These are phyloP conservation scores for Kodamaea leandrae DNA, from an alignment of 805 yeast genomes.

Conservation along the genomic window DNA sequence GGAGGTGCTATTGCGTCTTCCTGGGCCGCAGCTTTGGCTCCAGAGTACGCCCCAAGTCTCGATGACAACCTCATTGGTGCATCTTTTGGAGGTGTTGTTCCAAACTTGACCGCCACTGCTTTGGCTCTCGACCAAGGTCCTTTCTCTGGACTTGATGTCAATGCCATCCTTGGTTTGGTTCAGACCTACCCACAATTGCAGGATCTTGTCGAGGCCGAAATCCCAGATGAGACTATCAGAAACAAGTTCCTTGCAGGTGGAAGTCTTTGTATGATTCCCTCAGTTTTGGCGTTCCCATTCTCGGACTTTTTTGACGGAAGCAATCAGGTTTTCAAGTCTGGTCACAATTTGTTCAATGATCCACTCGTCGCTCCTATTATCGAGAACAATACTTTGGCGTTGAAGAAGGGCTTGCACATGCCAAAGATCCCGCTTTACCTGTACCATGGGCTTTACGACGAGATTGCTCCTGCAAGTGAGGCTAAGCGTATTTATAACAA, in stretches of 20 bases:
- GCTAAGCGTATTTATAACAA: constrained; percentile 9
- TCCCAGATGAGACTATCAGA: neutral
- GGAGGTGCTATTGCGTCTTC: constrained; percentile 38
- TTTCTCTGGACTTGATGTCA: constrained; percentile 29
- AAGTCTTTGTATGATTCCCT: constrained; percentile 1
- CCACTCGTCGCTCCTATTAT: constrained; percentile 14
- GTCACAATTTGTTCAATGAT: constrained; percentile 17
- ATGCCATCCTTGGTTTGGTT: constrained; percentile 30
- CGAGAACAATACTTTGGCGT: constrained; percentile 23
- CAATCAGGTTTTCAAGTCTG: constrained; percentile 12
- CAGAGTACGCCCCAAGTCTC: constrained; percentile 36
- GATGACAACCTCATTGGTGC: constrained; percentile 25
- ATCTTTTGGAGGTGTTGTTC: constrained; percentile 36
- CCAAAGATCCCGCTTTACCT: constrained; percentile 14
- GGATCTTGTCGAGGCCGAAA: neutral
- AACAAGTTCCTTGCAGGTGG: neutral
- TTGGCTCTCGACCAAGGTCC: constrained; percentile 22
- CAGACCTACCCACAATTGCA: constrained; percentile 29
- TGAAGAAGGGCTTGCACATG: constrained; percentile 8
- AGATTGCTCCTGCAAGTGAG: constrained; percentile 11
- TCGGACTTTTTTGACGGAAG: constrained; percentile 14
- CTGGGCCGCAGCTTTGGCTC: constrained; percentile 39
- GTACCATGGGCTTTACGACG: constrained; percentile 13
- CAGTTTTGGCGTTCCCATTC: neutral
- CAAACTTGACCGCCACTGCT: constrained; percentile 31